phyloP scores from a whole-genome alignment of 1,284 basidiomycete species.

The Marasmius fiardii region DNA sequence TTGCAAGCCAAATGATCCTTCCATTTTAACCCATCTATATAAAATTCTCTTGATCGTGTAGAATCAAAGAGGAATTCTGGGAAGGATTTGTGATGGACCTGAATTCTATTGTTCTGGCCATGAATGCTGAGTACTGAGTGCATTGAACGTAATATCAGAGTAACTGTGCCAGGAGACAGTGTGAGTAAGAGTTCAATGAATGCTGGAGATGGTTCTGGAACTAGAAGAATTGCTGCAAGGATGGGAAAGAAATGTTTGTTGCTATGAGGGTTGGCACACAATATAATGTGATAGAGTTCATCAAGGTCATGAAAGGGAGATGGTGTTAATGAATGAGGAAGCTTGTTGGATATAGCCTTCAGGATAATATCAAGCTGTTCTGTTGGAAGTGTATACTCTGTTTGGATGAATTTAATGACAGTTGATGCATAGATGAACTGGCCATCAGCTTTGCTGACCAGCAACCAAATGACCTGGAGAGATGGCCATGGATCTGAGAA shows the following conservation, averaged over 20 bases:
- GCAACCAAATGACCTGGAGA: conserved; percentile 12
- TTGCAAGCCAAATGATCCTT: too few relatives aligned
- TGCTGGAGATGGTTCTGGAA: background rate
- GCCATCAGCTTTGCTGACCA: conserved; percentile 21
- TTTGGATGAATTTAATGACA: conserved; percentile 23
- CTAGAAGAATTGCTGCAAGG: background rate
- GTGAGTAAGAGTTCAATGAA: background rate
- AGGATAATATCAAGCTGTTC: conserved; percentile 22
- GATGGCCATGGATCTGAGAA: conserved; percentile 17
- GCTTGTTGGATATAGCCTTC: background rate
- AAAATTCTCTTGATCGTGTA: background rate
- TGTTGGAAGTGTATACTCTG: conserved; percentile 18
- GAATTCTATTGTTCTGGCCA: background rate
- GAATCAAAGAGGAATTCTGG: background rate
- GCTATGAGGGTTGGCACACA: background rate
- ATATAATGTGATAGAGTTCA: conserved; percentile 9
- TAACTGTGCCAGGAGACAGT: background rate
- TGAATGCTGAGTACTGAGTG: background rate
- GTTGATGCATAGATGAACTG: conserved; percentile 25
- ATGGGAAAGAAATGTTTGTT: background rate
- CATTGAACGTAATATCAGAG: background rate
- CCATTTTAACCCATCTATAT: background rate
- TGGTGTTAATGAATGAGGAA: background rate
- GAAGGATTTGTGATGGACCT: background rate
- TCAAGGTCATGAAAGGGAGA: conserved; percentile 22